Evolutionary conservation across 2,329 filamentous ascomycete genomes (phyloP).

Genomic region (Tolypocladium cylindrosporum): DNA sequence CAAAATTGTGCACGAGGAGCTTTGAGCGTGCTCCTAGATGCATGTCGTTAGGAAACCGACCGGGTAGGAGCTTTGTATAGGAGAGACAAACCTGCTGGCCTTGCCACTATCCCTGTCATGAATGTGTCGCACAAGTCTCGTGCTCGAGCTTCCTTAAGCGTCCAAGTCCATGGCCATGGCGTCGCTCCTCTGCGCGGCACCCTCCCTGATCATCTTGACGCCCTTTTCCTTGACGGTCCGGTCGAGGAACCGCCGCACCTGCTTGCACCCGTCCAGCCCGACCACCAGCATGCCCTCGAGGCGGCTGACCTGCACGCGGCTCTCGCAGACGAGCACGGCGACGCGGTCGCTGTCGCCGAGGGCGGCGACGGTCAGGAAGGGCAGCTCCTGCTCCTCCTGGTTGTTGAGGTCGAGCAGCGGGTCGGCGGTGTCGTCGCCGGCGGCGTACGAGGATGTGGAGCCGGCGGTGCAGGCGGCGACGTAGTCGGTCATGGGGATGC

Average conservation of each 20-base stretch:
- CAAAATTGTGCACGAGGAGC: slow-evolving; percentile 35
- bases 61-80: neutral
- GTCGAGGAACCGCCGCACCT: slow-evolving; percentile 74
- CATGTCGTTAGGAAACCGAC: neutral
- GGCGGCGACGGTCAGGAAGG: slow-evolving; percentile 78
- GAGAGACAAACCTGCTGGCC: neutral
- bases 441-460: slow-evolving; percentile 57
- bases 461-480: slow-evolving; percentile 82
- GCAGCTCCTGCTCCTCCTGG: slow-evolving; percentile 78
- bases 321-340: slow-evolving; percentile 76
- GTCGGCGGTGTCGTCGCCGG: slow-evolving; percentile 59
- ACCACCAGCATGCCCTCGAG: slow-evolving; percentile 90
- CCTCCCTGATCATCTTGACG: slow-evolving; percentile 49
- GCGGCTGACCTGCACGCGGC: slow-evolving; percentile 68
- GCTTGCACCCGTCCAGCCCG: slow-evolving; percentile 83
- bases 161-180: slow-evolving; percentile 43
- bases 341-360: slow-evolving; percentile 66
- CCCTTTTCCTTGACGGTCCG: slow-evolving; percentile 66
- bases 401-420: slow-evolving; percentile 72
- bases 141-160: neutral
- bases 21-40: slow-evolving; percentile 22
- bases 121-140: neutral
- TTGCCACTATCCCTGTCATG: neutral
- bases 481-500: slow-evolving; percentile 91
- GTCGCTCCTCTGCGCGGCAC: slow-evolving; percentile 37